A percentile compares a stretch with the other conserved stretches of the same genome.
Evolutionary conservation across 2,329 filamentous ascomycete genomes (phyloP).

Genomic region (Aquanectria penicillioides): DNA sequence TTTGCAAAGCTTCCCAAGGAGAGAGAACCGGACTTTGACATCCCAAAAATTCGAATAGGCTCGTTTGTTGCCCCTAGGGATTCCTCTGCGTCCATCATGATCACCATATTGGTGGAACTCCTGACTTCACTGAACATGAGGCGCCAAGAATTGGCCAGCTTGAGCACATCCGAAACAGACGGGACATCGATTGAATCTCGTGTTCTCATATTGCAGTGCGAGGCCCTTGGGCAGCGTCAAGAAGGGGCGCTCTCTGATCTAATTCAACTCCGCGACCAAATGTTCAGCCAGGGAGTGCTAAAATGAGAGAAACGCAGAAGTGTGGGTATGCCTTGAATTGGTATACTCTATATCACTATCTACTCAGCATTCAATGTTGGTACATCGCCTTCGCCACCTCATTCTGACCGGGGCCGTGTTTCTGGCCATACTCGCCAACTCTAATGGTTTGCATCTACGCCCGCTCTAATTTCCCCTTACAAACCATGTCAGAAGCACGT

Average conservation of each 20-base stretch:
- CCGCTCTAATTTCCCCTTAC: constrained; percentile 12
- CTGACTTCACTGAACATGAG: constrained; percentile 36
- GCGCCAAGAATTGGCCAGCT: constrained; percentile 23
- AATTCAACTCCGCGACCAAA: not conserved
- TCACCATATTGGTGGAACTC: constrained; percentile 46
- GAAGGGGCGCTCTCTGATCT: constrained; percentile 33
- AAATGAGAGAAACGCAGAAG: no score
- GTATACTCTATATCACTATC: not conserved
- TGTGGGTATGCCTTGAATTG: no score
- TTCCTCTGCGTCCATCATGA: constrained; percentile 47
- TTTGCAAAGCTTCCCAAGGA: constrained; percentile 39
- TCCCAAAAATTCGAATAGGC: constrained; percentile 54
- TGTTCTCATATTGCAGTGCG: constrained; percentile 41
- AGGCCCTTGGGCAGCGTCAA: constrained; percentile 35
- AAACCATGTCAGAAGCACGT: constrained; percentile 30
- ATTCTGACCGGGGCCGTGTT: no score
- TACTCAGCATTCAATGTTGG: no score
- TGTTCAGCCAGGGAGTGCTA: constrained; percentile 7
- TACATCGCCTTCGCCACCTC: no score
- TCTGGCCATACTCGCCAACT: not conserved
- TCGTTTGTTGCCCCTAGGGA: constrained; percentile 47
- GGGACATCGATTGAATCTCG: constrained; percentile 30
- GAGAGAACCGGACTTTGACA: constrained; percentile 46
- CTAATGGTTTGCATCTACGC: no score
- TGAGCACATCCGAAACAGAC: constrained; percentile 13